Conservation (phyloP, 371 early-diverging fungal species). For the Apophysomyces sp. region DNA sequence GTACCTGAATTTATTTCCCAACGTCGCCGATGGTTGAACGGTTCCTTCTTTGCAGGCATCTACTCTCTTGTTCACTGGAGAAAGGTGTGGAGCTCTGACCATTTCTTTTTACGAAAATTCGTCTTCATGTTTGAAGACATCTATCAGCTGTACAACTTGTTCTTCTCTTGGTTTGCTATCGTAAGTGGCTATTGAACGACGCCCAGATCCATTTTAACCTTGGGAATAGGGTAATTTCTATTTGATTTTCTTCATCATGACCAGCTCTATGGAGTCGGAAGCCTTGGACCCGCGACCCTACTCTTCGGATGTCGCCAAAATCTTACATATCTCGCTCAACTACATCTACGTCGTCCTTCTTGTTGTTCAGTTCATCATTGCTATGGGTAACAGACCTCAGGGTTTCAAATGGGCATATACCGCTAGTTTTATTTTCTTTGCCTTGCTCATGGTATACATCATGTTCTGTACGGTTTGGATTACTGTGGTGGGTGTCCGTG, state of each 20-base stretch:
- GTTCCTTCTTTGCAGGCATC: slow-evolving; percentile 67
- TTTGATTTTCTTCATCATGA: slow-evolving; percentile 70
- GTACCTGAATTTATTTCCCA: slow-evolving; percentile 81
- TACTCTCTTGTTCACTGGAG: slow-evolving; percentile 54
- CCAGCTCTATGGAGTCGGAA: slow-evolving; percentile 33
- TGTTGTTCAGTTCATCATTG: slow-evolving; percentile 63
- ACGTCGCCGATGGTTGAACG: slow-evolving; percentile 87
- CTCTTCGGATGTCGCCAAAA: slow-evolving; percentile 25
- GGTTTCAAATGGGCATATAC: slow-evolving; percentile 52
- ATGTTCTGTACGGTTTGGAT: slow-evolving; percentile 57
- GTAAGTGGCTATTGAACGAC: slow-evolving; percentile 28
- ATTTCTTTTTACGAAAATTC: slow-evolving; percentile 59
- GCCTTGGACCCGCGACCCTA: slow-evolving; percentile 35
- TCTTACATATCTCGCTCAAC: slow-evolving; percentile 42
- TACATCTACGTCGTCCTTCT: slow-evolving; percentile 63
- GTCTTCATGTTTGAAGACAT: slow-evolving; percentile 60
- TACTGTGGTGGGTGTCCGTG: slow-evolving; percentile 41
- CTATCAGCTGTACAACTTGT: slow-evolving; percentile 55
- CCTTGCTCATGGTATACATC: slow-evolving; percentile 58
- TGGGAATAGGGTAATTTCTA: slow-evolving; percentile 64
- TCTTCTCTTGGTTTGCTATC: slow-evolving; percentile 75
- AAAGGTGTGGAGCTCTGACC: slow-evolving; percentile 59
- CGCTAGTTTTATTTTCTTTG: slow-evolving; percentile 50
- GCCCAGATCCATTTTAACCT: not conserved
- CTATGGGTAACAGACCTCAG: slow-evolving; percentile 83